Base-by-base conservation (phyloP, 352 stramenopile genomes). In the Pythium chondricola region DNA sequence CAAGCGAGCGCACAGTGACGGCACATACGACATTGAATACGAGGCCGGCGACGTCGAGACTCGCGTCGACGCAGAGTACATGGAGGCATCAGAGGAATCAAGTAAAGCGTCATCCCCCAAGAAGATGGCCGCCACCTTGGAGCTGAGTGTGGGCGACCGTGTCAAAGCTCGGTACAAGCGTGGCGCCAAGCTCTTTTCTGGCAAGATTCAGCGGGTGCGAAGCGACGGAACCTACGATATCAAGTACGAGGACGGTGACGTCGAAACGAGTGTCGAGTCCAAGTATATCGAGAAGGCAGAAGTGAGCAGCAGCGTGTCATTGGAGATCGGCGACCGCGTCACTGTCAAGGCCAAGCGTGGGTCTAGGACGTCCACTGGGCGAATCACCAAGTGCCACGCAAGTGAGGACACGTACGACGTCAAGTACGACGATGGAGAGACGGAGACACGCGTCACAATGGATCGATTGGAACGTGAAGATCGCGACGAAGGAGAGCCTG, bases 21-120 rank as follows among this genome's bases (percentile, higher is more conserved):
- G 60, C 3, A 88, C 67, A 6, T 83, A 74, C 42, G 79, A 88
- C 30, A 49, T 94, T 40, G 11, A 58, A 22, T 92, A 89, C 33
- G 71, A 86, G 1, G 74, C 87, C 48, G 82, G 75, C 14, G 72
- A 88, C n/a, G 59, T 68, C 7, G 52, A 59, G 36, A 59, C 37
- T 4, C 43, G 32, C 10, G 44, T 61, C 3, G 48, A 48, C 4
- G 9, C 17, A 17, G 18, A 52, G 10, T 38, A 52, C 9, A 56
- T 65, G 6, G 51, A 65, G 25, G 21, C 3, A 21, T 3, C 29
- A 3, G 35, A 54, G 37, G 35, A 5, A 32, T 6, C 2, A 37
- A 18, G 22, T 21, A 46, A 37, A 24, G 14, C 36, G 4, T 37
- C 26, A 3, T 48, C 39, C 26, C 24, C 37, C 3, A 54, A 48